Conservation (phyloP, 2,329 filamentous ascomycete genomes). For the Pseudogymnoascus sp. region DNA sequence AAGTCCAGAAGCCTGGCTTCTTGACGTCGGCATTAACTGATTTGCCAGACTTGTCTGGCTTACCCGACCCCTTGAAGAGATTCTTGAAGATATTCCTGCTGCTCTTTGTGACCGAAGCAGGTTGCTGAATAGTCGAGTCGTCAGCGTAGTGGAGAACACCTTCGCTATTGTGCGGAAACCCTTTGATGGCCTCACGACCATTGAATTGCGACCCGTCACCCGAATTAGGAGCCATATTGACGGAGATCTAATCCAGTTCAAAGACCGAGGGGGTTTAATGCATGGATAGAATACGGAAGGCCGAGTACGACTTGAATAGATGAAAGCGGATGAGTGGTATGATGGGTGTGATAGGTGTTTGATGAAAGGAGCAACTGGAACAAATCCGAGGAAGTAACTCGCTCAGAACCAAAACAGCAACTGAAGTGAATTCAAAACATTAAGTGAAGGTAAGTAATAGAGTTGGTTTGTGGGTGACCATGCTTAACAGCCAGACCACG, state of each 20-base stretch:
- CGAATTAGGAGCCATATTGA: neutral
- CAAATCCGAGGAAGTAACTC: neutral
- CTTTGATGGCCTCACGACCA: neutral
- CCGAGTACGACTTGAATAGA: neutral
- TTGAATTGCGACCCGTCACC: neutral
- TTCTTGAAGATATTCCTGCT: neutral
- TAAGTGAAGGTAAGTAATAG: neutral
- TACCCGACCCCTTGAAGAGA: neutral
- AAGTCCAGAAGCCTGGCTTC: neutral
- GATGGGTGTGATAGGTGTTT: neutral
- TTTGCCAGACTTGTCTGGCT: neutral
- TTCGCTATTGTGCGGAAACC: neutral
- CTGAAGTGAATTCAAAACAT: neutral
- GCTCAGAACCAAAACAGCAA: neutral
- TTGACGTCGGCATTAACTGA: neutral
- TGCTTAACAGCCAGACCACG: neutral
- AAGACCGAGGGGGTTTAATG: neutral
- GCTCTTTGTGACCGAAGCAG: too few relatives aligned
- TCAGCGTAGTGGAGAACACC: neutral
- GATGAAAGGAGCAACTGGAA: neutral
- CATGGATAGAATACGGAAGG: neutral
- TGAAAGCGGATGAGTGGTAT: neutral
- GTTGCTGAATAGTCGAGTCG: neutral
- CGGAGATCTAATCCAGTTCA: neutral
- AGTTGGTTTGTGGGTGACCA: neutral